These are phyloP conservation scores for Trichoderma hamatum DNA, from an alignment of 2,329 filamentous ascomycete genomes.

Conservation along the genomic window DNA sequence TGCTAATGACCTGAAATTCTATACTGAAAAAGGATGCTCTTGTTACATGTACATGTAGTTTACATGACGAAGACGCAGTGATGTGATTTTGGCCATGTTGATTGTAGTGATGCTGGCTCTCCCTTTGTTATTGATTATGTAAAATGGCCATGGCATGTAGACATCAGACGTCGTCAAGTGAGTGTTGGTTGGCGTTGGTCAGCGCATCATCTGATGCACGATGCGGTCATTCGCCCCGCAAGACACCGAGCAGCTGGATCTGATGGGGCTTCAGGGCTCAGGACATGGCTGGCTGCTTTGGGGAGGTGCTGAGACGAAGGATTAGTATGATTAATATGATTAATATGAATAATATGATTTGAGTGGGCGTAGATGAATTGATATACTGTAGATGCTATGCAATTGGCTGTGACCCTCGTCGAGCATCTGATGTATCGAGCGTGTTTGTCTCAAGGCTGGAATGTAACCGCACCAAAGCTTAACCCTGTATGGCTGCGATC, in stretches of 20 bases:
- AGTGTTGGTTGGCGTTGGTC: neutral
- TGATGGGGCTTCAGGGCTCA: neutral
- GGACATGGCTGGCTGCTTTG: neutral
- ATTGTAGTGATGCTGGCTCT: too few species aligned
- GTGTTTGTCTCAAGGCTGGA: neutral
- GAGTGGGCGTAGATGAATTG: neutral
- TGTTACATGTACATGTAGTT: too few species aligned
- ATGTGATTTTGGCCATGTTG: neutral
- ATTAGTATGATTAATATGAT: neutral
- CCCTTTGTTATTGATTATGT: neutral
- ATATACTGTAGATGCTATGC: neutral
- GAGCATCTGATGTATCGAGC: neutral
- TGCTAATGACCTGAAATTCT: neutral
- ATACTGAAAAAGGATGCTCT: neutral
- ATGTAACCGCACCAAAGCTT: neutral
- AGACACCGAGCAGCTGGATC: slow-evolving; percentile 17
- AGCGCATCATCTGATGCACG: slow-evolving; percentile 22
- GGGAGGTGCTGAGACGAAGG: neutral
- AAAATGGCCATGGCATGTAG: neutral
- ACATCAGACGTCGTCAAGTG: neutral
- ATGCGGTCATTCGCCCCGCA: slow-evolving; percentile 25
- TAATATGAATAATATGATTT: neutral
- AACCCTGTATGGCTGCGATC: neutral
- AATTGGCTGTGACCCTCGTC: neutral
- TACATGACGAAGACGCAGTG: neutral